A percentile compares a stretch with the other conserved stretches of the same genome.
Evolutionary conservation across 2,329 filamentous ascomycete species (phyloP).

Genomic region (Exophiala spinifera): DNA sequence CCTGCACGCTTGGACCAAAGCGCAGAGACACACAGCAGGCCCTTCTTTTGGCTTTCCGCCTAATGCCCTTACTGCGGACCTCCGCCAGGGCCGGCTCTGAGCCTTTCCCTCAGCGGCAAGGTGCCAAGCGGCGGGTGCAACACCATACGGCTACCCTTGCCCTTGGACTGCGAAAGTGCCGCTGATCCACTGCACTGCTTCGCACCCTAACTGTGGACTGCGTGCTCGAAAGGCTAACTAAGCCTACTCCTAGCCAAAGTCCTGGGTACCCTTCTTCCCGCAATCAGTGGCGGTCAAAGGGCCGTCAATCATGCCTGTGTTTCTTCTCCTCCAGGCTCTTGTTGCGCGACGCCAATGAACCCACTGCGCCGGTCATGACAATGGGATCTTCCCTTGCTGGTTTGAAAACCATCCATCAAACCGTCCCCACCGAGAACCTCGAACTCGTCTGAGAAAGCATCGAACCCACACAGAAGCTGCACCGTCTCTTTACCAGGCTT

Average conservation of each 20-base stretch:
- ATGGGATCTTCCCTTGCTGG: constrained; percentile 16
- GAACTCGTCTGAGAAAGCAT: constrained; percentile 3
- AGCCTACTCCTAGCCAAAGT: not conserved
- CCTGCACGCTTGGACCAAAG: not conserved
- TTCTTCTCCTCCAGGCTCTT: not conserved
- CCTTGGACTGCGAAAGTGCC: not conserved
- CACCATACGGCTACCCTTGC: constrained; percentile 20
- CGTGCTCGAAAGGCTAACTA: not conserved
- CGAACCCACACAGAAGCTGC: not conserved
- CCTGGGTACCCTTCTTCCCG: not conserved
- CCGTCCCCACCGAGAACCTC: constrained; percentile 7
- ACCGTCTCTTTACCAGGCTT: constrained; percentile 1
- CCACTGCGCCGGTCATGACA: constrained; percentile 22
- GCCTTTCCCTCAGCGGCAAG: constrained; percentile 15
- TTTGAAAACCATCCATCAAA: constrained; percentile 6
- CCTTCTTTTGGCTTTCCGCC: constrained; percentile 2
- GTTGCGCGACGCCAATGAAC: constrained; percentile 21
- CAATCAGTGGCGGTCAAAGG: not conserved
- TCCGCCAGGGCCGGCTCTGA: constrained; percentile 5
- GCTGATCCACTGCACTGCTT: constrained; percentile 1
- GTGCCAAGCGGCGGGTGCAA: constrained; percentile 21
- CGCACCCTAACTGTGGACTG: not conserved
- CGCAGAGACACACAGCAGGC: not conserved
- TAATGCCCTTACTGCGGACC: constrained; percentile 3
- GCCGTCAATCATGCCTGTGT: not conserved